Evolutionary conservation across 441 rosid genomes (phyloP), one percentile per base, ranked within the genome.

Genomic region (Oxalis stricta): DNA sequence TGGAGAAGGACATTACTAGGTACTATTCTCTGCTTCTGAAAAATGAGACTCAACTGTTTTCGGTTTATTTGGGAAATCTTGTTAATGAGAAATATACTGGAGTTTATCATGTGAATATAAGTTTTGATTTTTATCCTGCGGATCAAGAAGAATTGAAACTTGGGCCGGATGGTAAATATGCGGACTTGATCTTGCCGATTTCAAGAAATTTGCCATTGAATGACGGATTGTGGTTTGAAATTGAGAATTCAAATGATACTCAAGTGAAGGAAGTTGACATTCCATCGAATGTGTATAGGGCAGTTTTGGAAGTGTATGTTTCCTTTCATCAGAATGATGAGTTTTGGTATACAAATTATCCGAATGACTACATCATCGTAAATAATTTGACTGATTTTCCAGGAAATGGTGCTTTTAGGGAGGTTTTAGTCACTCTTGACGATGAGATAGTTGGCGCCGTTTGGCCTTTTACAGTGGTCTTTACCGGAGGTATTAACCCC

Each of bases 321-420:
- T 89, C 95, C 38, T 89, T 77, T 41, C 97, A 89, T 53, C 92
- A 82, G 76, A 65, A 66, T 18, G 97, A 89, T 65, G 95, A 89
- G 67, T 74, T 65, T 59, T 89, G 97, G 97, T 79, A 64, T 48
- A 55, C 61, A 3, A 84, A 84, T 55, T 62, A 46, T 45, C 94
- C 92, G 0, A 76, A 78, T 42, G 94, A 89, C 32, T 89, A 63
- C 24, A 53, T 89, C 38, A 40, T 50, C 33, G 84, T 79, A 0
- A 89, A 89, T 24, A 69, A 74, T 54, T 65, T 84, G 8, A 69
- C 59, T 18, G 63, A 13, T 31, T 14, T 10, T 0, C 59, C 61
- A 10, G 97, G 88, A 22, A 89, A 89, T 61, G 97, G 97, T 38
- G 86, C 95, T 45, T 89, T 89, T 41, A 71, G 95, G 61, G 95